Conservation (phyloP, 2,329 filamentous ascomycete genomes). For the Samsoniella hepiali region DNA sequence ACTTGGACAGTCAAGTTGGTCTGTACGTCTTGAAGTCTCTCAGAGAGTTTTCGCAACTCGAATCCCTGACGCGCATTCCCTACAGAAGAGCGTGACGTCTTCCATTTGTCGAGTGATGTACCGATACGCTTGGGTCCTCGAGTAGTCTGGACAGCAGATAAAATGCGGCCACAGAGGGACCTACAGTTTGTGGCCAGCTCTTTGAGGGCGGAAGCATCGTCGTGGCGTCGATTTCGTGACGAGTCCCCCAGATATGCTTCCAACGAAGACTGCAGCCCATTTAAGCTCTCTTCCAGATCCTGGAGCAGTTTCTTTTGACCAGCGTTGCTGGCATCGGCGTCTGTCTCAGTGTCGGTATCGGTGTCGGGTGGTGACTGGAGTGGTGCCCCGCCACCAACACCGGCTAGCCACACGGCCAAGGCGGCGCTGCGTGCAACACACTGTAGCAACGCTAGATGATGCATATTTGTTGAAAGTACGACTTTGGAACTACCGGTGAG, state of each 20-base stretch:
- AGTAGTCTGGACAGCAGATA: background rate
- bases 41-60: background rate
- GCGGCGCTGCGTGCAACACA: background rate
- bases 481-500: background rate
- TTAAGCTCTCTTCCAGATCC: background rate
- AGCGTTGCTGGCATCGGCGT: background rate
- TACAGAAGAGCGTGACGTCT: background rate
- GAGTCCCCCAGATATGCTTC: background rate
- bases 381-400: background rate
- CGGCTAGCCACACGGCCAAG: background rate
- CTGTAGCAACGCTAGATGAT: background rate
- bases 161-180: background rate
- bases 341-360: background rate
- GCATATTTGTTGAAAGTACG: background rate
- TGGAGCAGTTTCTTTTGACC: background rate
- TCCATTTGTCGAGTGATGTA: background rate
- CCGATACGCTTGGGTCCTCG: constrained; percentile 5
- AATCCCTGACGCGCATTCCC: background rate
- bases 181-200: background rate
- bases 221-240: background rate
- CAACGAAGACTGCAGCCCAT: background rate
- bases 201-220: background rate
- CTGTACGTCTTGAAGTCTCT: constrained; percentile 6
- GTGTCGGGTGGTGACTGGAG: background rate
- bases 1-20: background rate